Evolutionary conservation across 306 rosid genomes (phyloP), one percentile per base, ranked within the genome.

Genomic region (Biancaea sappan): DNA sequence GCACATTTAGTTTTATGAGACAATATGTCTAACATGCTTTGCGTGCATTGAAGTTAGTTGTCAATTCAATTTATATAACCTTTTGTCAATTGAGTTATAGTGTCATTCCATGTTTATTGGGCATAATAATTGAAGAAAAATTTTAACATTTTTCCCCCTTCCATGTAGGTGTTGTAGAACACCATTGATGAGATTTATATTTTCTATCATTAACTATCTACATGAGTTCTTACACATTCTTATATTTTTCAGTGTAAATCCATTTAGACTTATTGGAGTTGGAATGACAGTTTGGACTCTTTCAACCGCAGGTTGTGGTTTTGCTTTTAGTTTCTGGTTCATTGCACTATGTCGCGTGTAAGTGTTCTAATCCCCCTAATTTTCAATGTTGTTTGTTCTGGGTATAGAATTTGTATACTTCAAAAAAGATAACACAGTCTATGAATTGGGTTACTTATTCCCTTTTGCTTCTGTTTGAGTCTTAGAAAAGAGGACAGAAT

Each of bases 271-370:
- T 56, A 86, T 93, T 73, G 97, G 96, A 63, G 92, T 91, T 78
- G 98, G 98, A 71, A 73, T 93, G 66, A 82, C 88, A 31, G 87
- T 91, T 84, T 93, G 98, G 98, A 93, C 93, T 64, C 5, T 89
- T 8, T 92, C 93, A 15, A 83, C 84, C 50, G 19, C 79, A 66
- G 86, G 88, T 25, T 89, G 96, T 70, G 92, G 90, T 44, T 18
- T 77, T 29, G 89, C 97, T 35, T 82, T 87, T 61, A 52, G 77
- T 77, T 93, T 89, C 83, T 91, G 97, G 98, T 89, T 95, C 83
- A 93, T 93, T 75, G 59, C 87, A 41, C 10, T 89, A 63, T 83
- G 85, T 66, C 97, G 98, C 67, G 91, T 91, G 98, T 91, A 86
- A 83, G 96, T 72, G 54, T 14, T 59, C 47, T 64, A 25, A 24